These are phyloP conservation scores for Sporopachydermia lactativora DNA, from an alignment of 805 yeast species.

Conservation along the genomic window DNA sequence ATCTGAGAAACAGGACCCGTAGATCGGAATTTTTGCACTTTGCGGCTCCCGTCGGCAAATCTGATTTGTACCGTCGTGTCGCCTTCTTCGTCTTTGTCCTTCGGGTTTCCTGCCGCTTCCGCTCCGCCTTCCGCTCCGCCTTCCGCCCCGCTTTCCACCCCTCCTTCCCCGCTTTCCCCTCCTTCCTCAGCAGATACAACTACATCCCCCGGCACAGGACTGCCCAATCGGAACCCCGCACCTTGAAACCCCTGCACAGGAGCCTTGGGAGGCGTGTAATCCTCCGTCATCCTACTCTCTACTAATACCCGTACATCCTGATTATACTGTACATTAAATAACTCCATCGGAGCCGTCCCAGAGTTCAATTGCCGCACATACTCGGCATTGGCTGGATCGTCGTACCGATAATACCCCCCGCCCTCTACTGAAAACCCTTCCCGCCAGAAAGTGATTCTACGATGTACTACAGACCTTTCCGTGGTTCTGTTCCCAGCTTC, in stretches of 20 bases:
- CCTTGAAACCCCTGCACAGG: constrained; percentile 62
- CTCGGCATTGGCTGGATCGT: constrained; percentile 78
- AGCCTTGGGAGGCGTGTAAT: constrained; percentile 57
- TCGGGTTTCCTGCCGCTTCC: constrained; percentile 13
- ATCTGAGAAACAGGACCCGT: constrained; percentile 49
- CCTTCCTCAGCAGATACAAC: constrained; percentile 2
- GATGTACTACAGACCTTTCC: constrained; percentile 37
- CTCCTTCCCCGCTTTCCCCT: constrained; percentile 4
- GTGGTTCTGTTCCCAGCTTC: constrained; percentile 12
- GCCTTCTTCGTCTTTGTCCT: constrained; percentile 27
- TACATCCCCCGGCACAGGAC: constrained; percentile 70
- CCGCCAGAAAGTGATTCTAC: constrained; percentile 89
- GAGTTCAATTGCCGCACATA: constrained; percentile 68
- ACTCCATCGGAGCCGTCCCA: constrained; percentile 82
- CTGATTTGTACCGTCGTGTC: constrained; percentile 72
- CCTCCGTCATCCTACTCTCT: constrained; percentile 68
- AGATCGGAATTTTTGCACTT: constrained; percentile 48
- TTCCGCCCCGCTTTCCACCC: constrained; percentile 5
- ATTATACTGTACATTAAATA: constrained; percentile 73
- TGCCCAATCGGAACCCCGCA: constrained; percentile 73
- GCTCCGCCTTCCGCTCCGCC: constrained; percentile 14
- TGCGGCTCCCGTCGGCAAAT: constrained; percentile 67
- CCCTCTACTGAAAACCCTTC: constrained; percentile 95
- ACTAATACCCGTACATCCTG: constrained; percentile 91
- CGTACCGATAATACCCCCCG: constrained; percentile 74